Evolutionary conservation across 768 basidiomycete genomes (phyloP).

Genomic region (Amanita subjunquillea): DNA sequence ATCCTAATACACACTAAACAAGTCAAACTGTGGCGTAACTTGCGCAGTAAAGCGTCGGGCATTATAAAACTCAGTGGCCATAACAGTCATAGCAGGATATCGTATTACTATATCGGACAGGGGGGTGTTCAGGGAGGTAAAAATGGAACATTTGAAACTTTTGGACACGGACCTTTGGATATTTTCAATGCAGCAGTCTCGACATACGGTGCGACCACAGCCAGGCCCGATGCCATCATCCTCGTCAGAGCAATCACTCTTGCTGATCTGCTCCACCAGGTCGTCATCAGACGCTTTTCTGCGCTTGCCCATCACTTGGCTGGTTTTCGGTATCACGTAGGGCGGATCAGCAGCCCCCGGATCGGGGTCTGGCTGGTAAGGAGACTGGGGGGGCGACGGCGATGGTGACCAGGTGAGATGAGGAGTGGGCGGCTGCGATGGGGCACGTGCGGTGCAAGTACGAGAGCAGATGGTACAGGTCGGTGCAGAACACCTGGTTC

Average conservation of each 20-base stretch:
- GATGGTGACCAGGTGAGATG: slow-evolving; percentile 26
- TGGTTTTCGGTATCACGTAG: background rate
- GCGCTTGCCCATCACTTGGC: slow-evolving; percentile 13
- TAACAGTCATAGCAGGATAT: slow-evolving; percentile 31
- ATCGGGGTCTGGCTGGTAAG: slow-evolving; percentile 19
- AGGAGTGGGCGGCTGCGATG: slow-evolving; percentile 28
- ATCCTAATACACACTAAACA: background rate
- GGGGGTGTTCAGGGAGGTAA: background rate
- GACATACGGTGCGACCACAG: slow-evolving; percentile 31
- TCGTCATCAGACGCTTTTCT: slow-evolving; percentile 19
- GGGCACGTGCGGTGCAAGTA: slow-evolving; percentile 26
- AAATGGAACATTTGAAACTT: background rate
- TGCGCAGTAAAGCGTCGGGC: background rate
- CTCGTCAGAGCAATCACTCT: slow-evolving; percentile 9
- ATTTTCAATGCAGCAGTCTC: slow-evolving; percentile 35
- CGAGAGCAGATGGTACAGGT: slow-evolving; percentile 36
- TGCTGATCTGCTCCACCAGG: slow-evolving; percentile 4
- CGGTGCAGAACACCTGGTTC: slow-evolving; percentile 25
- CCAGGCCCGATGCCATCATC: slow-evolving; percentile 19
- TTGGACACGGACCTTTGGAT: slow-evolving; percentile 23
- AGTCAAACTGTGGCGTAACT: background rate
- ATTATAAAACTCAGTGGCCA: slow-evolving; percentile 8
- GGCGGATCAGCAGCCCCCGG: slow-evolving; percentile 5
- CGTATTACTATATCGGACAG: slow-evolving; percentile 17
- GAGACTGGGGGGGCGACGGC: slow-evolving; percentile 19